Evolutionary conservation across 2,329 filamentous ascomycete genomes (phyloP), one percentile per base, ranked within the genome.

Genomic region (Ceratocystis huliohia): DNA sequence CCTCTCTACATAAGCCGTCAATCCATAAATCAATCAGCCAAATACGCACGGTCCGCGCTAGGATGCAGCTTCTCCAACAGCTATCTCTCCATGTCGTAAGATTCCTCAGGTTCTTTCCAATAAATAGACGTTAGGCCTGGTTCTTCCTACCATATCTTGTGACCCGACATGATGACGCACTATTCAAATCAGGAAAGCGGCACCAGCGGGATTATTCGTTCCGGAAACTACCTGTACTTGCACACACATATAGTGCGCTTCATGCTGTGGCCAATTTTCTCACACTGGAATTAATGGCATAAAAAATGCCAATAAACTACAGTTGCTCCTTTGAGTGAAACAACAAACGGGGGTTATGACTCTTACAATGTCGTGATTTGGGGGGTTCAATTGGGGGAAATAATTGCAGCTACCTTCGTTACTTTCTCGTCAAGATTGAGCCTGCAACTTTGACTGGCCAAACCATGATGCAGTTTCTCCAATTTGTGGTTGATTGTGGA

Each of bases 101-200:
- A 59, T 59, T 59, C 17, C 30, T 30, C 56, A 22, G 30, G 56
- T 59, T 59, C 13, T 37, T 59, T 59, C 56, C 56, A 37, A 30
- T 59, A 37, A 59, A 59, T 15, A 59, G 30, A 59, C 56, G 33
- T 59, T 28, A 33, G 56, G 56, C 56, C 56, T 59, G 56, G 28
- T 8, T n/a, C 15, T 59, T 6, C 28, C 15, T n/a, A 15, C 17
- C 13, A 30, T 59, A 7, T 59, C 56, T 59, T 28, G 56, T 59
- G 56, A 59, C 56, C 56, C 17, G 56, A 5, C n/a, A 7, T 20
- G 30, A 59, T 59, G 56, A 59, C 28, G 56, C 56, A 37, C 28
- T 30, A 37, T 20, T 17, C 37, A 17, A 37, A 37, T 4, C n/a
- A 59, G 56, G 56, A 59, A 59, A 30, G 56, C 56, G 56, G 56